Evolutionary conservation across 208 protist genomes (phyloP).

Genomic region (Hexamita inflata): DNA sequence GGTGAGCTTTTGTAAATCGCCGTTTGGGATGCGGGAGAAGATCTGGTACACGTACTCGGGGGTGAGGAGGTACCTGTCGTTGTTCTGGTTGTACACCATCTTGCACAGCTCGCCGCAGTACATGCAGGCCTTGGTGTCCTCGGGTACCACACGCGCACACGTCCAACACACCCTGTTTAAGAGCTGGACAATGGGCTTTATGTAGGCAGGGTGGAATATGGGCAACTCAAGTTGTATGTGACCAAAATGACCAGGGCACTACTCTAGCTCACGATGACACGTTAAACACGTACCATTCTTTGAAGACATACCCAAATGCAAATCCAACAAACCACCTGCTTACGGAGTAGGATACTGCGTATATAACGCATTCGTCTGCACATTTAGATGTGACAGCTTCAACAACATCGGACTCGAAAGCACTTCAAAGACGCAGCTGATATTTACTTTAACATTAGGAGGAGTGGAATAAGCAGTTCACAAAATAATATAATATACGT

Average conservation of each 20-base stretch:
- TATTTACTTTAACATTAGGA: no score
- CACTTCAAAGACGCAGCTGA: no score
- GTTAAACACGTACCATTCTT: background rate
- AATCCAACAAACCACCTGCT: background rate
- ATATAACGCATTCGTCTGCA: no score
- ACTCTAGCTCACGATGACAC: background rate
- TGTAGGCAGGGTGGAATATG: conserved; percentile 90
- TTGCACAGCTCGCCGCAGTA: conserved; percentile 47
- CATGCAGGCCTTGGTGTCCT: conserved; percentile 41
- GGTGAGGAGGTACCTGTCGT: background rate
- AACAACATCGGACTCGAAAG: no score
- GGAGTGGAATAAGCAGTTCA: no score
- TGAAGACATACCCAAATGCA: background rate
- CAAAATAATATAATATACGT: no score
- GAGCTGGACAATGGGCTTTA: conserved; percentile 70
- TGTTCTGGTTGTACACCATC: background rate
- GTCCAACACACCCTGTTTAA: conserved; percentile 88
- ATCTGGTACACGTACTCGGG: background rate
- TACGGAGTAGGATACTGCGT: background rate
- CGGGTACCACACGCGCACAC: conserved; percentile 69
- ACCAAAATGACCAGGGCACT: conserved; percentile 90
- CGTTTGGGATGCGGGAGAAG: background rate
- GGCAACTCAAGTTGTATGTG: conserved; percentile 85
- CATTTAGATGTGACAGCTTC: no score
- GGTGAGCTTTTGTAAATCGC: conserved; percentile 66